phyloP scores from a whole-genome alignment of 768 basidiomycete genomes.

The Agrocybe praecox region DNA sequence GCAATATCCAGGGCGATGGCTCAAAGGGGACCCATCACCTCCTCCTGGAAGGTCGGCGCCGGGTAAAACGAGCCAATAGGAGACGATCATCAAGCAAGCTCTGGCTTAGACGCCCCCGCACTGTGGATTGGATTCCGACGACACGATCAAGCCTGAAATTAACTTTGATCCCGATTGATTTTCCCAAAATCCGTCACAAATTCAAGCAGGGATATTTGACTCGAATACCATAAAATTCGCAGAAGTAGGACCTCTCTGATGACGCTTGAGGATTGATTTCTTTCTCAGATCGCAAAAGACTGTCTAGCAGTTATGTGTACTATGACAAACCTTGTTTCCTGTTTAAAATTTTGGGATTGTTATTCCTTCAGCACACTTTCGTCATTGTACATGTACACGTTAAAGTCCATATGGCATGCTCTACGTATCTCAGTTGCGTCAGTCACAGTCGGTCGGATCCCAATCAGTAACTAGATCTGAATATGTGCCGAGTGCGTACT shows the following conservation, averaged over 20 bases:
- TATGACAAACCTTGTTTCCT: too few relatives aligned
- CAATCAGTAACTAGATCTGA: conserved; percentile 46
- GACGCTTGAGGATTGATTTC: too few relatives aligned
- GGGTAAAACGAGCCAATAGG: conserved; percentile 11
- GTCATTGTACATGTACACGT: background rate
- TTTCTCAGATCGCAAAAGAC: too few relatives aligned
- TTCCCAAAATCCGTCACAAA: background rate
- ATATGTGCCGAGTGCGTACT: background rate
- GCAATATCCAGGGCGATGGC: conserved; percentile 21
- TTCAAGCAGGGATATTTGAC: too few relatives aligned
- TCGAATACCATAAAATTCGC: too few relatives aligned
- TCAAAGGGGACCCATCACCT: conserved; percentile 4
- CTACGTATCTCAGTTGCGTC: background rate
- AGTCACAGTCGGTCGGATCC: conserved; percentile 29
- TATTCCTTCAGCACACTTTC: too few relatives aligned
- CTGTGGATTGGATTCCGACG: conserved; percentile 3
- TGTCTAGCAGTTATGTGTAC: too few relatives aligned
- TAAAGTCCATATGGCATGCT: background rate
- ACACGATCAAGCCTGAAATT: conserved; percentile 12
- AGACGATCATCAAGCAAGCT: conserved; percentile 4
- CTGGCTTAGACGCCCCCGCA: conserved; percentile 3
- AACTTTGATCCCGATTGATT: conserved; percentile 20
- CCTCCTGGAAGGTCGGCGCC: conserved; percentile 10
- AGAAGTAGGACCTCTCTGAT: too few relatives aligned
- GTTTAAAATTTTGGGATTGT: too few relatives aligned